phyloP scores from a whole-genome alignment of 805 yeast genomes.

The Kodamaea kaohsiungensis region DNA sequence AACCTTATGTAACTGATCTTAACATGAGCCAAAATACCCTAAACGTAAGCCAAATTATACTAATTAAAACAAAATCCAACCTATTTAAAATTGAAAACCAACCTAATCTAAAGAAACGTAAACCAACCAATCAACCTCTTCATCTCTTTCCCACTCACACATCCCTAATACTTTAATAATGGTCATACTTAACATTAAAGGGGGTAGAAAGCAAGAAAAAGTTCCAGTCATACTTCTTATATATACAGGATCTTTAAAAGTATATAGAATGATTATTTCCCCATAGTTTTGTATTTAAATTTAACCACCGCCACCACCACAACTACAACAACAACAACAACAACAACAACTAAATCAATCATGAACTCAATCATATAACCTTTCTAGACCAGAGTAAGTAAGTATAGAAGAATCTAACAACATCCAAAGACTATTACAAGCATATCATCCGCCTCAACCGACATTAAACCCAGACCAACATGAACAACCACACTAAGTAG shows the following conservation, averaged over 20 bases:
- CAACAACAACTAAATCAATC: background rate
- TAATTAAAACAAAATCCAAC: too few species aligned
- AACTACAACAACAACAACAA: too few species aligned
- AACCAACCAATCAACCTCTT: too few species aligned
- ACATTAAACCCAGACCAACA: background rate
- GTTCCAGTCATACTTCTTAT: too few species aligned
- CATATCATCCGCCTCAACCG: background rate
- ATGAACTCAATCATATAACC: constrained; percentile 7
- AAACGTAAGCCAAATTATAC: too few species aligned
- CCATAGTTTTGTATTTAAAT: background rate
- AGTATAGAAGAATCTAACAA: constrained; percentile 5
- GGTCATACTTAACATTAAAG: background rate
- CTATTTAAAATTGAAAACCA: too few species aligned
- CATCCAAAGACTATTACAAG: constrained; percentile 6
- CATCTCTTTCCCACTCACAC: background rate
- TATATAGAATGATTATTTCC: background rate
- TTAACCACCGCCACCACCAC: too few species aligned
- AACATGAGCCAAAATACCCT: too few species aligned
- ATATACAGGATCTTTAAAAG: background rate
- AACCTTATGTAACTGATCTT: too few species aligned
- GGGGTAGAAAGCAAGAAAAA: background rate
- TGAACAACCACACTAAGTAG: background rate
- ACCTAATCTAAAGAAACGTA: too few species aligned
- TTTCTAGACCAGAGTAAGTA: constrained; percentile 10
- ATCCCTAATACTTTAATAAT: background rate